Evolutionary conservation across 495 filamentous ascomycete species (phyloP), one percentile per base, ranked within the genome.

Genomic region (Acidiella bohemica): DNA sequence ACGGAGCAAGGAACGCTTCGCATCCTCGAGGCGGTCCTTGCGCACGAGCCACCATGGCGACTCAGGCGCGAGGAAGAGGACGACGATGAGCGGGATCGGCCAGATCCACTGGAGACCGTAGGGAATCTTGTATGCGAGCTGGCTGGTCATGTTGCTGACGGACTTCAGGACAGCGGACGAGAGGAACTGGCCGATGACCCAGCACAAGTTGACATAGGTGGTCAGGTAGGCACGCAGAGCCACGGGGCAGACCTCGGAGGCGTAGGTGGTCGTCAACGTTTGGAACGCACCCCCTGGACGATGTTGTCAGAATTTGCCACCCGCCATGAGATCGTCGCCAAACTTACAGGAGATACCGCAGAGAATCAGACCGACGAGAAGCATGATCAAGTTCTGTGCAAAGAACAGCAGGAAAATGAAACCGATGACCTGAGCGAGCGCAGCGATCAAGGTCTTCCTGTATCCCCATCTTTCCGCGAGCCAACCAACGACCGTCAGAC

Each of bases 291-390:
- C 6, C 8, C 14, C 14, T 7, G 16, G 22, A 19, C 18, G 8
- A 6, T 6, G 4, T 8, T 22, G 25, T n/a, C 25, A 27, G 25
- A 36, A 9, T 20, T 22, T 19, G 20, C 7, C 4, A 8, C 5
- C 4, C 14, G 21, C 21, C 17, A 19, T 29, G 36, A 80, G 27
- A 11, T n/a, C 20, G 17, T 44, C 21, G 35, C 29, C 28, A 20
- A 84, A 75, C 45, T 80, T 81, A 80, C 81, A 85, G 28, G 78
- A 75, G 47, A 86, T 74, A 50, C 81, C 81, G 41, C 74, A 77
- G 6, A 87, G 63, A 45, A 85, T 82, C 57, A 83, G 79, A 5
- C 71, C 80, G 8, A 77, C 71, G 13, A 81, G 67, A 11, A 87
- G 67, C 3, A 71, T 63, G 42, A 75, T 65, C 14, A 84, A 68